Evolutionary conservation across 306 rosid genomes (phyloP), one percentile per base, ranked within the genome.

Genomic region (Spatholobus suberectus): DNA sequence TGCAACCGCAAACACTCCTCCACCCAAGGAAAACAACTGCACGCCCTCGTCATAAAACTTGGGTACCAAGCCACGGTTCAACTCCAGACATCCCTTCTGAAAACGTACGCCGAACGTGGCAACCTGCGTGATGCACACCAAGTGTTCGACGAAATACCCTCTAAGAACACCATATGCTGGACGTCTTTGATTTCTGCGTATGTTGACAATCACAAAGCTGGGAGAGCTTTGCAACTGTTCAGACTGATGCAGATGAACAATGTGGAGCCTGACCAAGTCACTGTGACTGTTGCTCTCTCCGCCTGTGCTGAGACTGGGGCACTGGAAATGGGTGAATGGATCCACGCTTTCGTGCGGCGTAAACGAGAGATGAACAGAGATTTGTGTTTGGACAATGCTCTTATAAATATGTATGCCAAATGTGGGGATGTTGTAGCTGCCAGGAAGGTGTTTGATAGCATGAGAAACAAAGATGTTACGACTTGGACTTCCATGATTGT

Each of bases 401-500:
- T 92, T 20, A 65, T 90, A 41, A 85, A 92, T 67, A 90, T 92
- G 96, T 90, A 90, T 76, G 89, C 88, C 73, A 70, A 89, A 76
- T 86, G 85, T 83, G 92, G 89, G 83, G 88, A 85, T 76, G 57
- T 86, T 43, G 58, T 41, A 40, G 68, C 73, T 35, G 89, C 93
- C 3, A 85, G 87, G 87, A 77, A 85, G 69, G 83, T 87, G 89
- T 92, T 92, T 81, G 92, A 90, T 73, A 23, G 82, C 44, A 62
- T 84, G 51, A 68, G 70, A 49, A 71, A 55, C 46, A 92, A 87
- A 75, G 93, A 90, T 77, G 90, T 90, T n/a, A 87, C 87, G 20
- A 85, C 88, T 80, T 92, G 93, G 92, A 92, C 92, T 14, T 90
- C 89, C 73, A 90, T 92, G 87, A 88, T 90, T 71, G 91, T 87